Conservation (phyloP, 805 yeast genomes). For the Hanseniaspora thailandica region DNA sequence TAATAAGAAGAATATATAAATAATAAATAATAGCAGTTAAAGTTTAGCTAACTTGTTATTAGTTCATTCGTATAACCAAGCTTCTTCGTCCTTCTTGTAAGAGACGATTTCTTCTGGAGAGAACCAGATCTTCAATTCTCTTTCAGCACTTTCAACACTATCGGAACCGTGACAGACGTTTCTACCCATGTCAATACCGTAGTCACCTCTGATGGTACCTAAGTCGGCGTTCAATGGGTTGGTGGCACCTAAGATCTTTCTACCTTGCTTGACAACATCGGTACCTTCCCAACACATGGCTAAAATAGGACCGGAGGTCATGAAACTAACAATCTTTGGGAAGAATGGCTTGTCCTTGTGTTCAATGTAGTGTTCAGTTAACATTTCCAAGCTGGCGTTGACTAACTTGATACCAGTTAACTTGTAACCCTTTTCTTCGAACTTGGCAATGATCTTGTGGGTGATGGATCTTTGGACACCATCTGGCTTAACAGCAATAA, state of each 20-base stretch:
- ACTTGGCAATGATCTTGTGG: slow-evolving; percentile 79
- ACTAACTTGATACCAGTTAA: slow-evolving; percentile 89
- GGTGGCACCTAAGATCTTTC: slow-evolving; percentile 96
- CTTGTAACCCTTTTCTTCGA: slow-evolving; percentile 95
- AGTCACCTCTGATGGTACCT: slow-evolving; percentile 99
- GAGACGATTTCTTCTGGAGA: slow-evolving; percentile 89
- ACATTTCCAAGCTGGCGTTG: slow-evolving; percentile 72
- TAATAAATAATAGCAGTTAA: not conserved
- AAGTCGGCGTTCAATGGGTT: slow-evolving; percentile 96
- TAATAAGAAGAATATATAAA: not conserved
- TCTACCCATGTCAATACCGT: slow-evolving; percentile 97
- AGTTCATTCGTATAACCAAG: slow-evolving; percentile 87
- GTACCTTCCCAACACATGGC: slow-evolving; percentile 99
- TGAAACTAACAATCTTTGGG: slow-evolving; percentile 91
- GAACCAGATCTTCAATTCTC: slow-evolving; percentile 96
- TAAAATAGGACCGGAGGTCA: slow-evolving; percentile 96
- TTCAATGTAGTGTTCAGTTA: slow-evolving; percentile 92
- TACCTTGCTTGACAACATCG: slow-evolving; percentile 98
- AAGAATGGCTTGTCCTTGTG: slow-evolving; percentile 93
- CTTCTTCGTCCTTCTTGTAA: slow-evolving; percentile 73
- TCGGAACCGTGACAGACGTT: slow-evolving; percentile 99
- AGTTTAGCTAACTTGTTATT: not conserved
- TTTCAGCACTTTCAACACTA: slow-evolving; percentile 93
- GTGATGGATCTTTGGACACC: slow-evolving; percentile 99
- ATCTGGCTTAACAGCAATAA: slow-evolving; percentile 93